Evolutionary conservation across 106 monocot species (phyloP), one percentile per base, ranked within the genome.

Genomic region (Phalaenopsis equestris): DNA sequence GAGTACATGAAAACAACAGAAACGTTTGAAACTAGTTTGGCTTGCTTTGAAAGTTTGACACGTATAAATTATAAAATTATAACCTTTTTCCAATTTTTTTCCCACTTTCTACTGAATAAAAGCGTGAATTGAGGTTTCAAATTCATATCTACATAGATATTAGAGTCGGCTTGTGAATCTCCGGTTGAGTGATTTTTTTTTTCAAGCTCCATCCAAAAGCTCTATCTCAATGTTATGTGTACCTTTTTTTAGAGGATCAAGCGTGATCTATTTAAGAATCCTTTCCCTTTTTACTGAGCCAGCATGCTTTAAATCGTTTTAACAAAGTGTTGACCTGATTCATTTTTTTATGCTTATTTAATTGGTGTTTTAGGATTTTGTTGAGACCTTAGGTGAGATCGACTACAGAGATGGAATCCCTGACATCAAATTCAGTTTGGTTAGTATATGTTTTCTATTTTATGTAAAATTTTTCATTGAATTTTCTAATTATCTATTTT

Each of bases 341-440:
- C 72, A 72, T 74, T 19, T 74, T 74, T 52, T 74, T 6, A 42
- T 74, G 18, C 24, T 11, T 16, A 57, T 41, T 75, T 43, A 78
- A 5, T 19, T 19, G 77, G 52, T 80, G 4, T 82, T 8, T 72
- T 90, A 96, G 96, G 96, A 93, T 82, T 83, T 96, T 79, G 96
- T 92, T 84, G 82, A 84, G 5, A 79, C 96, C 8, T 85, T 96
- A 43, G 88, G 87, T 46, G 93, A 86, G 56, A 86, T 88, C n/a
- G 48, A 78, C 56, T 90, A 90, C 77, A 79, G 83, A 78, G 84
- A 92, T 78, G 93, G 93, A 77, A 89, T 96, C 73, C 96, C 96
- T 78, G 90, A 93, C 45, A 85, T 97, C 41, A 97, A 97, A 80
- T 94, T 97, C 82, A 94, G 90, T 76, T 88, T 80, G 92, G 96